A percentile compares a stretch with the other conserved stretches of the same genome.
Evolutionary conservation across 371 early-diverging fungal genomes (phyloP).

Genomic region (Mortierella polycephala): DNA sequence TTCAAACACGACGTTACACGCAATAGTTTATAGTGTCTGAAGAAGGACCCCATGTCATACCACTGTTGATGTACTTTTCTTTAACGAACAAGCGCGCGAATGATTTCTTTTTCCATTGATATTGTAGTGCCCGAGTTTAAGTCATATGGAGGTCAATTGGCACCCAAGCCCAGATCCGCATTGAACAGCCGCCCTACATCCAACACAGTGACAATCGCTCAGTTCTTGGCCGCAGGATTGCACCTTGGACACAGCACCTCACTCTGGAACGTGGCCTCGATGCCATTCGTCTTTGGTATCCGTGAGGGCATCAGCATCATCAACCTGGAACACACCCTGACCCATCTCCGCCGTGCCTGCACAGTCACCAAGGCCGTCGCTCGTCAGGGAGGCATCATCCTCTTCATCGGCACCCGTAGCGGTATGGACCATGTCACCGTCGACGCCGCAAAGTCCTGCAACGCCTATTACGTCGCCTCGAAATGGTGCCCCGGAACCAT

Average conservation of each 20-base stretch:
- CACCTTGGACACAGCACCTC: constrained; percentile 91
- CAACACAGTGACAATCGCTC: constrained; percentile 67
- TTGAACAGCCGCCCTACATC: constrained; percentile 25
- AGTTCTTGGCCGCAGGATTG: constrained; percentile 87
- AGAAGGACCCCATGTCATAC: no score
- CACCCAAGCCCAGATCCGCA: constrained; percentile 41
- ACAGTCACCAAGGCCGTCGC: constrained; percentile 81
- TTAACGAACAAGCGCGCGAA: not conserved
- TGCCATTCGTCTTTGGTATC: constrained; percentile 90
- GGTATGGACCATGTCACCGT: constrained; percentile 74
- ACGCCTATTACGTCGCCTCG: constrained; percentile 83
- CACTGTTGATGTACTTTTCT: not conserved
- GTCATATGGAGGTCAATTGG: constrained; percentile 49
- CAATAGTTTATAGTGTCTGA: no score
- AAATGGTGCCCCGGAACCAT: constrained; percentile 93
- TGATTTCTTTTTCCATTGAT: not conserved
- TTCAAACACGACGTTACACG: not conserved
- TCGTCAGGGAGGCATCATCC: constrained; percentile 81
- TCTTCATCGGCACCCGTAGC: constrained; percentile 91
- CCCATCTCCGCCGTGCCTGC: constrained; percentile 87
- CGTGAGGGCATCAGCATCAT: constrained; percentile 94
- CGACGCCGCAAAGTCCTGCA: constrained; percentile 83
- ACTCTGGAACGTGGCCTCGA: constrained; percentile 84
- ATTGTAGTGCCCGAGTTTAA: constrained; percentile 47
- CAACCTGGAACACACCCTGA: constrained; percentile 93